Evolutionary conservation across 1,139 yeast species (phyloP).

Genomic region (Debaryomyces sp.): DNA sequence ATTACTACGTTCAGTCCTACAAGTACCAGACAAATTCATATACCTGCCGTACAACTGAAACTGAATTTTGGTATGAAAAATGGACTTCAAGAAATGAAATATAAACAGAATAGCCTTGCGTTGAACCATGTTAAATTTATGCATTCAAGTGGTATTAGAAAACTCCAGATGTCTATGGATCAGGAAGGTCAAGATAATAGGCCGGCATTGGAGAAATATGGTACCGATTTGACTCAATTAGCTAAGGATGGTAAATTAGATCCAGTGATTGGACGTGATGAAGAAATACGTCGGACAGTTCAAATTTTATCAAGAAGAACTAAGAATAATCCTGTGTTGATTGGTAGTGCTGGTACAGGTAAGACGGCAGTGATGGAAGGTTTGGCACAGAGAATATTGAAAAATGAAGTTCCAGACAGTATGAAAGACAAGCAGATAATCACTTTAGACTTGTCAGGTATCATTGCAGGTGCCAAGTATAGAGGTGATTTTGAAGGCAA

Average conservation of each 20-base stretch:
- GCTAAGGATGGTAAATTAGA: conserved; percentile 92
- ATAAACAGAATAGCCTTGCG: not conserved
- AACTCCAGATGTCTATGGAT: conserved; percentile 45
- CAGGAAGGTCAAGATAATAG: conserved; percentile 55
- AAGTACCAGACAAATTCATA: not conserved
- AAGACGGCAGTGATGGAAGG: conserved; percentile 97
- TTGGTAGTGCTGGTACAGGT: conserved; percentile 98
- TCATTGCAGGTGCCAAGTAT: conserved; percentile 92
- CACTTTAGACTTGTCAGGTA: conserved; percentile 83
- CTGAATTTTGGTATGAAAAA: not conserved
- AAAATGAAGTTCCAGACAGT: conserved; percentile 93
- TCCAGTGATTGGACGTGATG: conserved; percentile 97
- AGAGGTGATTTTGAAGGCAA: conserved; percentile 96
- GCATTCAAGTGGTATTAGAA: conserved; percentile 21
- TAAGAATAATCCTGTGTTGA: conserved; percentile 90
- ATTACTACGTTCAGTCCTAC: not conserved
- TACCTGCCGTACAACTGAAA: not conserved
- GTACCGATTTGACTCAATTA: conserved; percentile 82
- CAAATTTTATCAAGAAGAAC: conserved; percentile 91
- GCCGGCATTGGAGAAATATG: conserved; percentile 83
- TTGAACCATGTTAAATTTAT: conserved; percentile 1
- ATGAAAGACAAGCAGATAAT: conserved; percentile 83
- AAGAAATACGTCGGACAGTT: conserved; percentile 88
- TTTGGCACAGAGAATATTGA: conserved; percentile 85
- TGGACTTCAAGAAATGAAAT: not conserved